Conservation (phyloP, 441 rosid species). For the Mallotus repandus region DNA sequence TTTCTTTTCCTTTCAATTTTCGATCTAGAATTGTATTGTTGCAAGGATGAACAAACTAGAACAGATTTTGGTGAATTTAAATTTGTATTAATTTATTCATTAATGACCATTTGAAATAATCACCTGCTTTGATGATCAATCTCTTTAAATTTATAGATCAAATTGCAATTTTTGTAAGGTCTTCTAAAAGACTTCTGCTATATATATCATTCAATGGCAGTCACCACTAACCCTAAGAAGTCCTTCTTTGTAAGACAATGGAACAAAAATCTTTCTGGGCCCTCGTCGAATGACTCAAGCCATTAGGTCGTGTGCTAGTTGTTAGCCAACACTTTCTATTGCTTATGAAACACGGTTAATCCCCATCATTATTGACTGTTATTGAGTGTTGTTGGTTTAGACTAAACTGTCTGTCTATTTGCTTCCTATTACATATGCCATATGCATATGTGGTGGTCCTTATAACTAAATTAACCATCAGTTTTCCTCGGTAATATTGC, state of each 20-base stretch:
- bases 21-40: neutral
- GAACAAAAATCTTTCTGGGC: neutral
- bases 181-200: neutral
- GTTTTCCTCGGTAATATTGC: neutral
- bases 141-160: too few relatives aligned
- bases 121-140: too few relatives aligned
- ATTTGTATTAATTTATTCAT: too few relatives aligned
- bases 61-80: too few relatives aligned
- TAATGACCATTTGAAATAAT: too few relatives aligned
- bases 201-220: neutral
- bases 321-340: neutral
- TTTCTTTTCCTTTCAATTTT: neutral
- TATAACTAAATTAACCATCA: neutral
- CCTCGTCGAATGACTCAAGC: neutral
- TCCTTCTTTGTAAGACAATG: neutral
- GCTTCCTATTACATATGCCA: neutral
- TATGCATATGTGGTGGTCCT: neutral
- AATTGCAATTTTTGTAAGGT: neutral
- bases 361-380: neutral
- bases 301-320: neutral
- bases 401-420: neutral
- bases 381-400: neutral
- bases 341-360: neutral
- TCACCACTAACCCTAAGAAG: conserved; percentile 34
- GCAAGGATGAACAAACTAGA: too few relatives aligned